These are phyloP conservation scores for Sugiyamaella qingdaonensis DNA, from an alignment of 805 yeast genomes.

Conservation along the genomic window DNA sequence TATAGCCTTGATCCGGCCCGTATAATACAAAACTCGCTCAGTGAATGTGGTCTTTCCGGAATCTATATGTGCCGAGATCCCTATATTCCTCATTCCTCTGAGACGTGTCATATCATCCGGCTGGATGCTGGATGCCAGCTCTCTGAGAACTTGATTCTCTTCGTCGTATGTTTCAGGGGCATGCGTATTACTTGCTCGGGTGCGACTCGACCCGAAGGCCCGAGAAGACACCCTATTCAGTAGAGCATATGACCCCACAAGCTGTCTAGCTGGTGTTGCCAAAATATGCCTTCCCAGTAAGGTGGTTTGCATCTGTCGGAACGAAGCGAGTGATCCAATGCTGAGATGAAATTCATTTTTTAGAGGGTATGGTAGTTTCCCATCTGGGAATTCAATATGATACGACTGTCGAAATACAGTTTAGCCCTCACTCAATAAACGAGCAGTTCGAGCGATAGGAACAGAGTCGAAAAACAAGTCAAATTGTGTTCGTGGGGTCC, in stretches of 20 bases:
- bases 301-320: not conserved
- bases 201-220: not conserved
- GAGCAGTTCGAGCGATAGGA: not conserved
- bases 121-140: conserved; percentile 27
- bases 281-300: not conserved
- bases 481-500: too few relatives aligned
- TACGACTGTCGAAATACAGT: too few relatives aligned
- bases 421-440: too few relatives aligned
- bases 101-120: conserved; percentile 41
- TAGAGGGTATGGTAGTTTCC: not conserved
- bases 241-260: too few relatives aligned
- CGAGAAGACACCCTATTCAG: too few relatives aligned
- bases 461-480: too few relatives aligned
- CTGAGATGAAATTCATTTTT: not conserved
- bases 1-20: conserved; percentile 94
- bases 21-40: conserved; percentile 91
- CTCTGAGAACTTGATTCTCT: conserved; percentile 28
- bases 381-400: too few relatives aligned
- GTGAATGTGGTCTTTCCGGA: conserved; percentile 98
- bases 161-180: conserved; percentile 24
- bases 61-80: conserved; percentile 97
- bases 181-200: not conserved
- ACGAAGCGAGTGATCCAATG: not conserved
- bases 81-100: conserved; percentile 78
- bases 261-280: not conserved